A percentile compares a stretch with the other conserved stretches of the same genome.
Conservation (phyloP, 352 stramenopile genomes). For the Phytophthora litchii region DNA sequence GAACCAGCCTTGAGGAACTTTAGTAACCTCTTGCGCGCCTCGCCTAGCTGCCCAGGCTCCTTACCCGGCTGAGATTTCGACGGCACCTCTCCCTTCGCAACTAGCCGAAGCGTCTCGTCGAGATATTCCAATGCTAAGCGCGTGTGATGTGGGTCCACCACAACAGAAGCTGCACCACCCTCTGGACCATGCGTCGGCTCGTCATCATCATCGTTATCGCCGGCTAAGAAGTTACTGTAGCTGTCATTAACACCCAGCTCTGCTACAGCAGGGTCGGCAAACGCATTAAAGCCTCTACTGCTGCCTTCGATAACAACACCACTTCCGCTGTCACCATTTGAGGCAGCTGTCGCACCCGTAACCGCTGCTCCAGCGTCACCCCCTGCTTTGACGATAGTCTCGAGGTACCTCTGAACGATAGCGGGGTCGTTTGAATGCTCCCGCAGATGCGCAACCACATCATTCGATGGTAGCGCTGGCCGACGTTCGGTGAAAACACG, state of each 20-base stretch:
- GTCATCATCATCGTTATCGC: conserved; percentile 66
- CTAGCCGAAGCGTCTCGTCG: conserved; percentile 80
- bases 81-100: conserved; percentile 67
- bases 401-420: conserved; percentile 83
- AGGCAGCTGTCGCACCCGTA: conserved; percentile 5
- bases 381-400: conserved; percentile 75
- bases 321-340: conserved; percentile 18
- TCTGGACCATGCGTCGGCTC: conserved; percentile 34
- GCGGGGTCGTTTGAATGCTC: conserved; percentile 73
- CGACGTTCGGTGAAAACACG: conserved; percentile 86
- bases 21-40: conserved; percentile 78
- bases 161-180: conserved; percentile 28
- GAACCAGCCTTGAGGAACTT: conserved; percentile 81
- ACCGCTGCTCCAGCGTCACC: conserved; percentile 31
- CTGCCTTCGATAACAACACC: conserved; percentile 25
- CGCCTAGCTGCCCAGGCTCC: conserved; percentile 69
- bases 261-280: conserved; percentile 29
- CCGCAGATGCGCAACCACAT: conserved; percentile 80
- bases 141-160: conserved; percentile 81
- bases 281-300: conserved; percentile 28
- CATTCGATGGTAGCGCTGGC: conserved; percentile 70
- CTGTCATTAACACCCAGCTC: conserved; percentile 73
- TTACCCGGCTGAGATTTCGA: conserved; percentile 87
- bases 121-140: conserved; percentile 87
- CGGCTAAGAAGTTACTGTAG: conserved; percentile 82